Evolutionary conservation across 352 stramenopile genomes (phyloP).

Genomic region (Pythium folliculosum): DNA sequence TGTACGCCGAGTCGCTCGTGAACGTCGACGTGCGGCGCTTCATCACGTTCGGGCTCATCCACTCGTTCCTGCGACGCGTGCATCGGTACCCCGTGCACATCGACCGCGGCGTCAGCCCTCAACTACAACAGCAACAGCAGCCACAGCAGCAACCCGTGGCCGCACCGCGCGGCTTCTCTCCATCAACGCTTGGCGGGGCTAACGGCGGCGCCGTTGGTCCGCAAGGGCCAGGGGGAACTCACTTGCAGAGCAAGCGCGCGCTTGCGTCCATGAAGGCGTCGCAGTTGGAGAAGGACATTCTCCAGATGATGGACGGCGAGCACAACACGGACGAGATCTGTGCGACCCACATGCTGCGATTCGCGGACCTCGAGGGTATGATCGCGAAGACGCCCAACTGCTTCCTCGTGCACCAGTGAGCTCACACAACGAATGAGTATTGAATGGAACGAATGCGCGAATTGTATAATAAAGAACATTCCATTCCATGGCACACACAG

Average conservation of each 20-base stretch:
- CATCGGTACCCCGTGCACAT: conserved; percentile 83
- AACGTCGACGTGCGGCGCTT: conserved; percentile 81
- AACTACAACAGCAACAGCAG: conserved; percentile 29
- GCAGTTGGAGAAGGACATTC: conserved; percentile 71
- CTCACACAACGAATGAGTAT: no score
- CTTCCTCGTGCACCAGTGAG: conserved; percentile 76
- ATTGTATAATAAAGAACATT: not conserved
- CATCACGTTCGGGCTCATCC: conserved; percentile 88
- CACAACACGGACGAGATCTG: conserved; percentile 89
- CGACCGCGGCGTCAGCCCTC: conserved; percentile 31
- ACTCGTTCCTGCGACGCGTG: conserved; percentile 82
- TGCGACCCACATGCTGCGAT: conserved; percentile 67
- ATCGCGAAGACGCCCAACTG: conserved; percentile 69
- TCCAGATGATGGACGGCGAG: conserved; percentile 80
- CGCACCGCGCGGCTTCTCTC: conserved; percentile 24
- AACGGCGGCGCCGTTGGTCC: not conserved
- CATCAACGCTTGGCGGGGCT: conserved; percentile 5
- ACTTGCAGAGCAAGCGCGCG: conserved; percentile 42
- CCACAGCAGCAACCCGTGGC: conserved; percentile 33
- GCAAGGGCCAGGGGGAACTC: not conserved
- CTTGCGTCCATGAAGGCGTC: conserved; percentile 40
- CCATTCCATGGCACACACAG: conserved; percentile 3
- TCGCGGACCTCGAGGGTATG: conserved; percentile 63
- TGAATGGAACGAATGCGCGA: not conserved
- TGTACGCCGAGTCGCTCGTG: conserved; percentile 69